Base-by-base conservation (phyloP, 805 yeast genomes). In the Suhomyces xylopsoci region DNA sequence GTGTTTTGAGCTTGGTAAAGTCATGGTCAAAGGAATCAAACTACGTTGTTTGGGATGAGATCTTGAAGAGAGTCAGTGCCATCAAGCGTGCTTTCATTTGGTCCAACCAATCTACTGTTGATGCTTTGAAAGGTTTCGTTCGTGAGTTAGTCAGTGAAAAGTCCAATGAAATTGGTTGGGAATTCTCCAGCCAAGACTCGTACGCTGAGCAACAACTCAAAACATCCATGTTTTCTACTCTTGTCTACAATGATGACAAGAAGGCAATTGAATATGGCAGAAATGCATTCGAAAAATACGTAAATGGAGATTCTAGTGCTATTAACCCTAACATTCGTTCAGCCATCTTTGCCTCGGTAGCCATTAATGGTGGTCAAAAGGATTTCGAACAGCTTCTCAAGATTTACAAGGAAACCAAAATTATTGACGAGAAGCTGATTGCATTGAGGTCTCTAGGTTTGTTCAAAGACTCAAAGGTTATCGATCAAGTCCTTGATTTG, bases 281-380 rank as follows among this genome's bases (percentile, higher is more conserved):
- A 47, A 72, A 74, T 7, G 70, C 80, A 62, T 88, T 87, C 67
- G 74, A 70, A 7, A 73, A 75, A 42, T 87, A 74, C 62, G 71
- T 78, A 48, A 71, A 74, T 10, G 94, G 94, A 56, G 88, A 87
- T 65, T 78, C 79, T 58, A 70, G 76, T 28, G 89, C 90, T 32
- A 77, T 90, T 57, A 83, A 89, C 67, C 89, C 96, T 53, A 84
- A 88, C 72, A 70, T 90, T 60, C 82, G 88, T 69, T 80, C 79
- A 4, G 63, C 86, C 14, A 83, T 90, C 17, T 90, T 87, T 71
- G 70, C 68, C 50, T 71, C 83, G n/a, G 89, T 81, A 55, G 89
- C 92, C 48, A 79, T 79, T 66, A 65, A 68, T 47, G 96, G 96
- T 59, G 83, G 82, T 53, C 74, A 64, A 26, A 73, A 78, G 49